Evolutionary conservation across 2,329 filamentous ascomycete genomes (phyloP).

Genomic region (Berkeleyomyces rouxiae): DNA sequence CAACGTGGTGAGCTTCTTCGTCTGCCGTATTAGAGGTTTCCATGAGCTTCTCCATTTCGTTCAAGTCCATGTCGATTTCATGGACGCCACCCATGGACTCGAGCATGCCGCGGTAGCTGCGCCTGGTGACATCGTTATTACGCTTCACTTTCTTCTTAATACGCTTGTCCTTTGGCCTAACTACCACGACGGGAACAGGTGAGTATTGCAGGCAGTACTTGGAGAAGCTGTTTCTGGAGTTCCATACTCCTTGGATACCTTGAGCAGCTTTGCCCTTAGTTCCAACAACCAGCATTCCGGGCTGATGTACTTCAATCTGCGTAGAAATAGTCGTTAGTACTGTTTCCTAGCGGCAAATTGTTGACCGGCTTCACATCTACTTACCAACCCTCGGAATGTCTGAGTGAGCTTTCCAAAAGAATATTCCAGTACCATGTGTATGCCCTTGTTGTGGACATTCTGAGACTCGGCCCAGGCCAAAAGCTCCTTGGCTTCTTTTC

Average conservation of each 20-base stretch:
- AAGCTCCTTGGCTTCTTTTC: slow-evolving; percentile 55
- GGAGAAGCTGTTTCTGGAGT: slow-evolving; percentile 63
- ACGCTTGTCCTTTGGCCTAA: slow-evolving; percentile 71
- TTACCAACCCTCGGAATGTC: slow-evolving; percentile 77
- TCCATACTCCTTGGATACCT: slow-evolving; percentile 71
- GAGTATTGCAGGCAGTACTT: slow-evolving; percentile 93
- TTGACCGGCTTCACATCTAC: slow-evolving; percentile 17
- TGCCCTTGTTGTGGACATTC: slow-evolving; percentile 63
- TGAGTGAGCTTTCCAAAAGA: slow-evolving; percentile 78
- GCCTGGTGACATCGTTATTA: slow-evolving; percentile 55
- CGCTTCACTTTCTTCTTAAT: slow-evolving; percentile 83
- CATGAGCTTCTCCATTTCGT: slow-evolving; percentile 33
- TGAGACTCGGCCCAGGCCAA: slow-evolving; percentile 63
- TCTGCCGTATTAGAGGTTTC: slow-evolving; percentile 39
- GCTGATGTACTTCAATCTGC: slow-evolving; percentile 81
- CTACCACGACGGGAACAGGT: slow-evolving; percentile 82
- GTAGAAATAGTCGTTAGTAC: neutral
- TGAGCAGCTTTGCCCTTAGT: slow-evolving; percentile 72
- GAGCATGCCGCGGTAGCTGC: slow-evolving; percentile 64
- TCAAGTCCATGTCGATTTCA: slow-evolving; percentile 39
- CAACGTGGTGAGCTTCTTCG: slow-evolving; percentile 48
- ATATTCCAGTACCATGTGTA: slow-evolving; percentile 74
- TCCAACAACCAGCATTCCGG: slow-evolving; percentile 78
- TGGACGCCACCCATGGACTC: slow-evolving; percentile 42
- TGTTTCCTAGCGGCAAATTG: neutral